Conservation (phyloP, 1,284 basidiomycete genomes). For the Malassezia japonica region DNA sequence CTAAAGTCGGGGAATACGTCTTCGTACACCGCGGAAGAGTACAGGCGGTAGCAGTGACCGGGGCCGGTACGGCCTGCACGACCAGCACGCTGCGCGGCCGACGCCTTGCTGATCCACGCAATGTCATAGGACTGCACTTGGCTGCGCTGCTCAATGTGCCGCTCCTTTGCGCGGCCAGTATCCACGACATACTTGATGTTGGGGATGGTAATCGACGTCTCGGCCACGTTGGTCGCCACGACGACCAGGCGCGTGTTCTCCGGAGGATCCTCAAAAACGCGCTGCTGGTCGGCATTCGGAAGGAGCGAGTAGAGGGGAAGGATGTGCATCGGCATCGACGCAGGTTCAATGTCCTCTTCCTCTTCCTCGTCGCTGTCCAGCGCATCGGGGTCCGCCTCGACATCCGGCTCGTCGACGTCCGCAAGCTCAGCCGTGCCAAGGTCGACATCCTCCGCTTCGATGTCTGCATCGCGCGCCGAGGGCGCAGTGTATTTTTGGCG, state of each 20-base stretch:
- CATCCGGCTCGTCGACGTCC: constrained; percentile 50
- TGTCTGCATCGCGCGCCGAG: constrained; percentile 40
- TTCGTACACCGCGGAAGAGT: constrained; percentile 70
- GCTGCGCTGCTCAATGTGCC: constrained; percentile 57
- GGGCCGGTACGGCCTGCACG: constrained; percentile 68
- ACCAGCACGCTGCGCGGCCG: constrained; percentile 63
- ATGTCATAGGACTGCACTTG: constrained; percentile 66
- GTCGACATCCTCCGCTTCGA: constrained; percentile 76
- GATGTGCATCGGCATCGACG: constrained; percentile 53
- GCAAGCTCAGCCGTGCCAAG: constrained; percentile 54
- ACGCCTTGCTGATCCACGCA: constrained; percentile 67
- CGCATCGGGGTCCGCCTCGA: constrained; percentile 26
- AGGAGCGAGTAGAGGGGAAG: constrained; percentile 66
- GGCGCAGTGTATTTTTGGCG: neutral
- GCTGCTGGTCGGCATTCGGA: constrained; percentile 64
- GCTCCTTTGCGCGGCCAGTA: constrained; percentile 73
- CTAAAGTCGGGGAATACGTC: constrained; percentile 81
- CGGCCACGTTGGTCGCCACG: constrained; percentile 67
- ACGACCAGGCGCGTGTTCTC: constrained; percentile 60
- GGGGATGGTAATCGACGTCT: constrained; percentile 69
- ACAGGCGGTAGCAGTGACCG: constrained; percentile 68
- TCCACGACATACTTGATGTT: constrained; percentile 68
- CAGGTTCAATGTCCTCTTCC: constrained; percentile 23
- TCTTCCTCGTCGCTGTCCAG: constrained; percentile 20
- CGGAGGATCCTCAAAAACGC: constrained; percentile 62